A percentile compares a stretch with the other conserved stretches of the same genome.
Evolutionary conservation across 441 rosid genomes (phyloP).

Genomic region (Populus hybrid): DNA sequence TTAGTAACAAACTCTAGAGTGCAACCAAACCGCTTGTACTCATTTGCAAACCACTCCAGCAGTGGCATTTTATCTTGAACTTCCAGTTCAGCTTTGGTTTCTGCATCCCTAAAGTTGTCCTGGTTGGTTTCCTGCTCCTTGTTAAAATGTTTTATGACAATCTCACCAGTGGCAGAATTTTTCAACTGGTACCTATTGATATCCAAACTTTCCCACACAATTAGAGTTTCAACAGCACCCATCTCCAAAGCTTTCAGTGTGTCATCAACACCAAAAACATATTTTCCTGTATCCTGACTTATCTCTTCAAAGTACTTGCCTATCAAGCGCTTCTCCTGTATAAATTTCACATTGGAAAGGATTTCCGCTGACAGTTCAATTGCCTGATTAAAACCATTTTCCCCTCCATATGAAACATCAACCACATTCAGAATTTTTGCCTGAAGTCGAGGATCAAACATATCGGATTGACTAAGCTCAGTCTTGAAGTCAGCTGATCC

Average conservation of each 20-base stretch:
- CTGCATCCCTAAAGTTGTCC: conserved; percentile 50
- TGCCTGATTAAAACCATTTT: conserved; percentile 89
- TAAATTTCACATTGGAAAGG: conserved; percentile 76
- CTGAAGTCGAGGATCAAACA: conserved; percentile 88
- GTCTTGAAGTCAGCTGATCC: conserved; percentile 96
- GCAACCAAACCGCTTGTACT: conserved; percentile 56
- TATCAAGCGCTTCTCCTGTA: conserved; percentile 82
- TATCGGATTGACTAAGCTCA: conserved; percentile 84
- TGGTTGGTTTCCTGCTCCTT: conserved; percentile 67
- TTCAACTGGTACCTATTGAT: conserved; percentile 57
- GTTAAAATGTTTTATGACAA: conserved; percentile 56
- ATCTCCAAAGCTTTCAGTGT: conserved; percentile 76
- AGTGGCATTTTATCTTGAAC: conserved; percentile 60
- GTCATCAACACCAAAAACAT: conserved; percentile 83
- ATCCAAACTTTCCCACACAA: conserved; percentile 86
- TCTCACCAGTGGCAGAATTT: conserved; percentile 51
- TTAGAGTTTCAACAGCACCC: conserved; percentile 85
- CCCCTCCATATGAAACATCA: conserved; percentile 90
- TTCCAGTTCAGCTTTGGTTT: conserved; percentile 53
- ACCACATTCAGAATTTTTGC: conserved; percentile 84
- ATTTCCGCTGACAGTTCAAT: conserved; percentile 83
- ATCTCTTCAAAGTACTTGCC: conserved; percentile 96
- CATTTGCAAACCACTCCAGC: conserved; percentile 86
- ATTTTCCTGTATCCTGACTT: conserved; percentile 85
- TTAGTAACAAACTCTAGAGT: conserved; percentile 78